phyloP scores from a whole-genome alignment of 2,329 filamentous ascomycete species.

The Aureobasidium uvarum region DNA sequence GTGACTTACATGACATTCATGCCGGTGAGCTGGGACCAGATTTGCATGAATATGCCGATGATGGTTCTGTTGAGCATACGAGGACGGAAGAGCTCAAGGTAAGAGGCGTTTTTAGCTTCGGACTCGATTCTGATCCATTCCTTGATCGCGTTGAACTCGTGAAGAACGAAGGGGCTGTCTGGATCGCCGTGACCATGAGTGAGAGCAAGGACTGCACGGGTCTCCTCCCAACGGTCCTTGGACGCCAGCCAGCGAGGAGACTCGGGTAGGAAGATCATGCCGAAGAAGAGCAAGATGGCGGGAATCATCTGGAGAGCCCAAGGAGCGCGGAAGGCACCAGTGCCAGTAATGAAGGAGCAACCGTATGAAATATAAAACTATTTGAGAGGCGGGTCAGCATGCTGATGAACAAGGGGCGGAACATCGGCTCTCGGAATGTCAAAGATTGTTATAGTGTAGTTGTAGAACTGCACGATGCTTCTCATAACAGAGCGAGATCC shows the following conservation, averaged over 20 bases:
- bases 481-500: too few relatives aligned
- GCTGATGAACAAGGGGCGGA: not conserved
- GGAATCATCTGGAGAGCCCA: slow-evolving; percentile 55
- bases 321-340: slow-evolving; percentile 60
- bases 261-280: slow-evolving; percentile 48
- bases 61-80: slow-evolving; percentile 71
- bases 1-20: slow-evolving; percentile 66
- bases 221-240: slow-evolving; percentile 49
- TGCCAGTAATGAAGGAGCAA: slow-evolving; percentile 59
- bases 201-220: slow-evolving; percentile 43
- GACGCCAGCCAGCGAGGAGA: slow-evolving; percentile 50
- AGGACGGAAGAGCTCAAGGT: slow-evolving; percentile 69
- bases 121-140: slow-evolving; percentile 69
- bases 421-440: too few relatives aligned
- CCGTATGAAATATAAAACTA: slow-evolving; percentile 63
- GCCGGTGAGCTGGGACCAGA: slow-evolving; percentile 73
- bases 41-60: slow-evolving; percentile 69
- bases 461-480: too few relatives aligned
- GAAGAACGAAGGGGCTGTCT: slow-evolving; percentile 56
- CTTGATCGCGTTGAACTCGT: slow-evolving; percentile 70
- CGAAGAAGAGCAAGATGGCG: slow-evolving; percentile 46
- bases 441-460: too few relatives aligned
- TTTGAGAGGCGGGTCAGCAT: not conserved
- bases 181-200: slow-evolving; percentile 44
- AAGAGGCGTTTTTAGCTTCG: slow-evolving; percentile 65